Conservation (phyloP, 805 yeast species). For the Wickerhamomyces silvicola region DNA sequence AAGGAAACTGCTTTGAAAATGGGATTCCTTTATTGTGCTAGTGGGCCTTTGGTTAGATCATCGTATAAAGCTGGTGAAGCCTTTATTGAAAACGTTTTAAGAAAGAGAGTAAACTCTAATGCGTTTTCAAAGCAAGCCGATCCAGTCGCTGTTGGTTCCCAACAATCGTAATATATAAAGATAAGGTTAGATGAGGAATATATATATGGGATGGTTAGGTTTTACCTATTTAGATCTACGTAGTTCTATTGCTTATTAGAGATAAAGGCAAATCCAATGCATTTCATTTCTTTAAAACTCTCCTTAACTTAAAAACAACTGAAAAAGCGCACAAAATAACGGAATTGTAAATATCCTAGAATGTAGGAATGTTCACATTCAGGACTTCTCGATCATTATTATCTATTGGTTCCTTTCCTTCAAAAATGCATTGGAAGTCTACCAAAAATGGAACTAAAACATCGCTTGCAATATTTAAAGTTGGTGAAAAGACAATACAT, state of each 20-base stretch:
- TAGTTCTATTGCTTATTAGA: neutral
- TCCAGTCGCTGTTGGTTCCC: neutral
- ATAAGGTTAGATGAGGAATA: too few relatives aligned
- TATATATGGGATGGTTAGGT: too few relatives aligned
- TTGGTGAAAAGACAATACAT: constrained; percentile 78
- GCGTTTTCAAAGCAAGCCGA: neutral
- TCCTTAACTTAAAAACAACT: neutral
- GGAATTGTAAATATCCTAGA: constrained; percentile 5
- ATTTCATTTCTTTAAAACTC: neutral
- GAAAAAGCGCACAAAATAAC: neutral
- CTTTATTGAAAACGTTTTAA: constrained; percentile 87
- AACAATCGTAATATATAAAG: too few relatives aligned
- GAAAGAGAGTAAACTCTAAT: constrained; percentile 43
- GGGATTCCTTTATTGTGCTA: constrained; percentile 95
- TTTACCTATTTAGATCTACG: too few relatives aligned
- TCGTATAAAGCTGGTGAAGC: constrained; percentile 98
- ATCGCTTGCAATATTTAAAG: constrained; percentile 60
- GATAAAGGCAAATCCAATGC: neutral
- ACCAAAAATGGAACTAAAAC: constrained; percentile 52
- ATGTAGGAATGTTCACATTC: constrained; percentile 46
- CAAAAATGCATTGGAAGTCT: constrained; percentile 59
- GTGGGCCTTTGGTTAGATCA: constrained; percentile 95
- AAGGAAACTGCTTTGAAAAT: constrained; percentile 74
- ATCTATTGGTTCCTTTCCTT: constrained; percentile 37
- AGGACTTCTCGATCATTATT: constrained; percentile 39